These are phyloP conservation scores for Trypanosoma scelopori DNA, from an alignment of 208 protist species.

Conservation along the genomic window DNA sequence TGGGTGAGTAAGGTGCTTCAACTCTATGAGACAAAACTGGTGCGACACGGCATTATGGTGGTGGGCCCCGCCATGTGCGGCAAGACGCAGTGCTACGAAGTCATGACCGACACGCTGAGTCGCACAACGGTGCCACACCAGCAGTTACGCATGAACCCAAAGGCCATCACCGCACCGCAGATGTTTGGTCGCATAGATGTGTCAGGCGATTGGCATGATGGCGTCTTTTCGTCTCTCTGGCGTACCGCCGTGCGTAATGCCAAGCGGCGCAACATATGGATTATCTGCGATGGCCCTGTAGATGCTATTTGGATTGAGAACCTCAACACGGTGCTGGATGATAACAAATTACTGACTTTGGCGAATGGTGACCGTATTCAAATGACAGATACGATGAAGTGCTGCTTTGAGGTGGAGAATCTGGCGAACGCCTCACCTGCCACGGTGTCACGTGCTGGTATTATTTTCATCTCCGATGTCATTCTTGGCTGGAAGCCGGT, in stretches of 20 bases:
- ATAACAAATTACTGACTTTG: slow-evolving; percentile 98
- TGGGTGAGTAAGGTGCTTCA: slow-evolving; percentile 94
- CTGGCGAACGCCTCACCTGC: slow-evolving; percentile 99
- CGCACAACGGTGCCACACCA: slow-evolving; percentile 87
- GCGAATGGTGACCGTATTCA: slow-evolving; percentile 97
- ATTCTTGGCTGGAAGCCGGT: slow-evolving; percentile 95
- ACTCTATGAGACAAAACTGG: slow-evolving; percentile 95
- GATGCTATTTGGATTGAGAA: slow-evolving; percentile 99
- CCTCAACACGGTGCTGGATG: slow-evolving; percentile 99
- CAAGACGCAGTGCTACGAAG: slow-evolving; percentile 94
- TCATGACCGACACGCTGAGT: slow-evolving; percentile 86
- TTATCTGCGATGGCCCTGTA: slow-evolving; percentile 98
- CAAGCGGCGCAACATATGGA: slow-evolving; percentile 94
- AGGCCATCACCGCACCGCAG: slow-evolving; percentile 94
- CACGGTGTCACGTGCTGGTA: slow-evolving; percentile 98
- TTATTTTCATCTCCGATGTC: slow-evolving; percentile 97
- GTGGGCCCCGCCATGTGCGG: slow-evolving; percentile 93
- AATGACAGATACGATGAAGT: slow-evolving; percentile 96
- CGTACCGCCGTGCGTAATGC: slow-evolving; percentile 83
- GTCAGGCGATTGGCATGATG: slow-evolving; percentile 96
- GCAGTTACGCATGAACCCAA: slow-evolving; percentile 94
- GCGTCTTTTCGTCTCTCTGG: slow-evolving; percentile 94
- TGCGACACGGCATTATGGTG: slow-evolving; percentile 96
- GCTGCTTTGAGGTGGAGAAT: slow-evolving; percentile 97
- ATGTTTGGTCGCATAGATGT: slow-evolving; percentile 96